Evolutionary conservation across 1,284 basidiomycete genomes (phyloP), one percentile per base, ranked within the genome.

Genomic region (Puccinia hordei): DNA sequence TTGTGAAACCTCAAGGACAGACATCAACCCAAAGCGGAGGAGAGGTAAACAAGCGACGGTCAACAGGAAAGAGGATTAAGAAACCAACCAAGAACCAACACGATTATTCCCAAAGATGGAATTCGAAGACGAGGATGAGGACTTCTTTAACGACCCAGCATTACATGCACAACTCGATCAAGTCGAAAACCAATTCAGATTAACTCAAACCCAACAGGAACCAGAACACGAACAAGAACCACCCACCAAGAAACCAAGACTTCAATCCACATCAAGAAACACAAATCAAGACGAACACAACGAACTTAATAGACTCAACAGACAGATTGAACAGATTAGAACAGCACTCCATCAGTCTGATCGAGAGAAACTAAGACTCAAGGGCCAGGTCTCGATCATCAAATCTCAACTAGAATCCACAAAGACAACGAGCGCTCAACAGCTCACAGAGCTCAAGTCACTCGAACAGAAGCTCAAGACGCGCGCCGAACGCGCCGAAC

Each of bases 361-460:
- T 27, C 6, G 22, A 24, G 73, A 74, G 38, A 74, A 74, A 61
- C 57, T 38, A 8, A 17, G 73, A 61, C 33, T 74, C 41, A 61
- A 61, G 38, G 73, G 73, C 15, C 53, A 74, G n/a, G 73, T 74
- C 41, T 74, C 73, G 44, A 61, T 74, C 49, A 49, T 74, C 55
- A 41, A 57, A 74, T 74, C 73, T 5, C 38, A 27, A 6, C 55
- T 74, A 55, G 49, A 57, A 19, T 41, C 53, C 6, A 27, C 22
- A n/a, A 53, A 46, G 59, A n/a, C 30, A 13, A 35, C 27, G 22
- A 61, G 35, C 24, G 35, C 12, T 24, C 27, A 74, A 41, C 53
- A 74, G 44, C n/a, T 74, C 10, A 22, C 12, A n/a, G 38, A 46
- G 12, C 55, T 74, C n/a, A 57, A 46, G 59, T 19, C 22, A 44